phyloP scores from a whole-genome alignment of 225 moss, liverwort and hornwort species.

The Physcomitrium patens region DNA sequence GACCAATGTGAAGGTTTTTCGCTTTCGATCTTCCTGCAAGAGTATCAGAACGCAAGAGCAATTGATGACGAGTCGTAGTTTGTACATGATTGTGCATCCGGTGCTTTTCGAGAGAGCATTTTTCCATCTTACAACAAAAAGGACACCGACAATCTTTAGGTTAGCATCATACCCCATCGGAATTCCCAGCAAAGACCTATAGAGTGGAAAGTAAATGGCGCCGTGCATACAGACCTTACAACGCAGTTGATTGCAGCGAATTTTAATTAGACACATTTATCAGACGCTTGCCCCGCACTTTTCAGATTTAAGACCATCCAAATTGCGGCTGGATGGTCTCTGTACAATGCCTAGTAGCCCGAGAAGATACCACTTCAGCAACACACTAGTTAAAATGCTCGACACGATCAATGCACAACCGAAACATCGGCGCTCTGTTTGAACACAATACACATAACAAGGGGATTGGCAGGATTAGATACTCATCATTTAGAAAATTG shows the following conservation, averaged over 20 bases:
- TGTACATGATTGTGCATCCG: not conserved
- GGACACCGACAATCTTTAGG: not conserved
- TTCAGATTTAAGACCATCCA: conserved; percentile 1
- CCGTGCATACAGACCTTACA: conserved; percentile 57
- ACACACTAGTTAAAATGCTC: too few relatives aligned
- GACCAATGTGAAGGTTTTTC: conserved; percentile 61
- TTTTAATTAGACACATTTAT: conserved; percentile 70
- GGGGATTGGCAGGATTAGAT: too few relatives aligned
- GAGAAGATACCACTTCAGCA: too few relatives aligned
- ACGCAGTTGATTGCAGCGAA: conserved; percentile 64
- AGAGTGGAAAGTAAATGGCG: conserved; percentile 19
- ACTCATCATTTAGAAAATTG: too few relatives aligned
- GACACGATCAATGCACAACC: too few relatives aligned
- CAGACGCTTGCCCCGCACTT: conserved; percentile 67
- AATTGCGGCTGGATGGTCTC: not conserved
- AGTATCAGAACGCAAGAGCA: not conserved
- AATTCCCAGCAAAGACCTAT: not conserved
- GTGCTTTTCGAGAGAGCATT: not conserved
- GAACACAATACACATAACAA: too few relatives aligned
- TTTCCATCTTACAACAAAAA: not conserved
- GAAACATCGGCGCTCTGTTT: too few relatives aligned
- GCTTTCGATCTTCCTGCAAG: conserved; percentile 70
- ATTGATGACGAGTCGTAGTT: not conserved
- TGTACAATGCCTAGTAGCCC: not conserved
- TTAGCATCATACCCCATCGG: too few relatives aligned